Evolutionary conservation across 1,284 basidiomycete species (phyloP), one percentile per base, ranked within the genome.

Genomic region (Inonotus obliquus): DNA sequence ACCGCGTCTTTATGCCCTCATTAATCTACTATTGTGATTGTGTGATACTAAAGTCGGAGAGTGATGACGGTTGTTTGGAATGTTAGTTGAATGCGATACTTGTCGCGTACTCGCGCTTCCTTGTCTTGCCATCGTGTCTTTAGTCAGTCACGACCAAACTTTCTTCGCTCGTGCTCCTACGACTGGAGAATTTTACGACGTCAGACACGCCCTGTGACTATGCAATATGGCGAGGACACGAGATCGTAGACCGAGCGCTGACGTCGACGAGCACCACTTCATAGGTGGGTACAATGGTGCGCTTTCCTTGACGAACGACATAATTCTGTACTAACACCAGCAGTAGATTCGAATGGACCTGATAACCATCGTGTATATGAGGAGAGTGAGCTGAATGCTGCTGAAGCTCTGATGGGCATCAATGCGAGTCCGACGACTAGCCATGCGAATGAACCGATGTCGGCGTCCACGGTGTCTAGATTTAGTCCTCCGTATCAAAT

Each of bases 341-440:
- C 44, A 58, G 45, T 35, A 25, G 27, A 49, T 3, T 7, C 25
- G n/a, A 38, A 21, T 19, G 29, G 39, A 29, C 55, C 21, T 47
- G 45, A 58, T 11, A 58, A 49, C 35, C 32, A 35, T 29, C 32
- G 47, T 35, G 19, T 49, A 37, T 58, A 58, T 21, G 56, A 7
- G 21, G 56, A 58, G 25, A 48, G 38, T 23, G 56, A 58, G 35
- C 49, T 32, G 56, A 58, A 27, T 45, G 53, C 58, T 10, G 58
- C 58, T 14, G 39, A 35, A 38, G 45, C 58, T 37, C 21, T 54
- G 21, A 49, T 53, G 17, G 53, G 17, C 37, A 51, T 54, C n/a
- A 51, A 51, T 38, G 41, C 58, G 32, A 60, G 53, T 44, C 48
- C 39, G 17, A 54, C 47, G 4, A 54, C 51, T 0, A 48, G 53